phyloP scores from a whole-genome alignment of 2,329 filamentous ascomycete species.

The Botryotinia convoluta region DNA sequence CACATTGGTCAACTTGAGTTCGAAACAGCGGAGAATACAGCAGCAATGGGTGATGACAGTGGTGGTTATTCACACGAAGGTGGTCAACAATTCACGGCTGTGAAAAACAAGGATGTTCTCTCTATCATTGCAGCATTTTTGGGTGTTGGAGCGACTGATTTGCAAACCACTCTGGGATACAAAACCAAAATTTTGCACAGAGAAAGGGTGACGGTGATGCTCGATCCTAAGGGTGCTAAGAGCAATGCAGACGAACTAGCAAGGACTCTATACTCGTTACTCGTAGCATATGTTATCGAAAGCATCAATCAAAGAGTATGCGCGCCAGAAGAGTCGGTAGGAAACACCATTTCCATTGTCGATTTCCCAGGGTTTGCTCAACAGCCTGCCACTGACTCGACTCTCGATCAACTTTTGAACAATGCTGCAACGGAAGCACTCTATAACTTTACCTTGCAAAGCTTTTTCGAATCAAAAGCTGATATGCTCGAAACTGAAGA shows the following conservation, averaged over 20 bases:
- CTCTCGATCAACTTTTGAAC: conserved; percentile 87
- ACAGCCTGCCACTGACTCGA: conserved; percentile 77
- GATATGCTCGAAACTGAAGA: conserved; percentile 94
- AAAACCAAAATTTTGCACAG: conserved; percentile 96
- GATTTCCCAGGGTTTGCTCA: conserved; percentile 96
- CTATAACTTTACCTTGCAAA: conserved; percentile 90
- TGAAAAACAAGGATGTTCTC: conserved; percentile 91
- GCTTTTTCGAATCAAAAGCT: conserved; percentile 92
- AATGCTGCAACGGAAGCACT: conserved; percentile 91
- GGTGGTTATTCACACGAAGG: conserved; percentile 96
- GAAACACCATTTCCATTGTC: conserved; percentile 90
- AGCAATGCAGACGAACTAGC: conserved; percentile 93
- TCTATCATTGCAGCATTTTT: conserved; percentile 89
- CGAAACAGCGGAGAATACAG: conserved; percentile 75
- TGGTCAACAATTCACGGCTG: conserved; percentile 77
- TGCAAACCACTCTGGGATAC: conserved; percentile 88
- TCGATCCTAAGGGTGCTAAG: conserved; percentile 86
- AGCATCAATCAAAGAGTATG: conserved; percentile 87
- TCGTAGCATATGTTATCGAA: conserved; percentile 93
- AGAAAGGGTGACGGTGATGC: conserved; percentile 97
- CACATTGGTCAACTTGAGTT: conserved; percentile 98
- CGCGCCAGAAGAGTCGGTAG: conserved; percentile 80
- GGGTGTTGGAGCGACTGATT: conserved; percentile 73
- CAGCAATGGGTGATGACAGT: conserved; percentile 80
- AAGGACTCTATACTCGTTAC: conserved; percentile 85